A percentile compares a stretch with the other conserved stretches of the same genome.
These are phyloP conservation scores for Coprinopsis marcescibilis DNA, from an alignment of 768 basidiomycete species.

Conservation along the genomic window DNA sequence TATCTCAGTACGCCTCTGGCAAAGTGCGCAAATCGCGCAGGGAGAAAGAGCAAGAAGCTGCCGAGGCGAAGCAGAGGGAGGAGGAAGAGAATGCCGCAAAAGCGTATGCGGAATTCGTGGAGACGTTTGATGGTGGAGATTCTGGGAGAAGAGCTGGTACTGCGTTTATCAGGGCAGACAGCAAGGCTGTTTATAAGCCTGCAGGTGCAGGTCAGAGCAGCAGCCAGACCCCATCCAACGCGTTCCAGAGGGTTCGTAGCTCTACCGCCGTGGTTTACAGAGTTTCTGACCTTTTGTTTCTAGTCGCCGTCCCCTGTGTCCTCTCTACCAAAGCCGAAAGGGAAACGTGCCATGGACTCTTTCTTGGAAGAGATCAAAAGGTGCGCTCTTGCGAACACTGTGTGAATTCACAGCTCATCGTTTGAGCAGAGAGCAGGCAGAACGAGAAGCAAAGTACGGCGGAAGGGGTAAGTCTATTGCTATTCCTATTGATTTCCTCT, in stretches of 20 bases:
- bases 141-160: constrained; percentile 41
- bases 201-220: constrained; percentile 1
- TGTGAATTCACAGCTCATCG: not conserved
- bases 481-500: not conserved
- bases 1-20: constrained; percentile 82
- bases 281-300: not conserved
- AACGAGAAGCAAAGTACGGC: constrained; percentile 80
- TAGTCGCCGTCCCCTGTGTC: constrained; percentile 58
- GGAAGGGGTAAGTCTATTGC: constrained; percentile 46
- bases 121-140: constrained; percentile 76
- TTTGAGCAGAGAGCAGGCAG: constrained; percentile 77
- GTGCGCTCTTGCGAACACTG: constrained; percentile 31
- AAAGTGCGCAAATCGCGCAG: constrained; percentile 82
- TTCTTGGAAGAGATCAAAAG: constrained; percentile 96
- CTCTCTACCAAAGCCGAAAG: constrained; percentile 67
- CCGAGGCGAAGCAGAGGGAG: constrained; percentile 81
- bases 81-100: constrained; percentile 76
- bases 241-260: constrained; percentile 14
- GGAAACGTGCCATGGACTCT: constrained; percentile 92
- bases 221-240: not conserved
- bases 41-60: constrained; percentile 90
- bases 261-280: constrained; percentile 1
- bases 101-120: constrained; percentile 80
- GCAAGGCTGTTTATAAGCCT: constrained; percentile 44
- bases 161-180: constrained; percentile 60